Conservation (phyloP, 805 yeast genomes). For the Yarrowia hollandica region DNA sequence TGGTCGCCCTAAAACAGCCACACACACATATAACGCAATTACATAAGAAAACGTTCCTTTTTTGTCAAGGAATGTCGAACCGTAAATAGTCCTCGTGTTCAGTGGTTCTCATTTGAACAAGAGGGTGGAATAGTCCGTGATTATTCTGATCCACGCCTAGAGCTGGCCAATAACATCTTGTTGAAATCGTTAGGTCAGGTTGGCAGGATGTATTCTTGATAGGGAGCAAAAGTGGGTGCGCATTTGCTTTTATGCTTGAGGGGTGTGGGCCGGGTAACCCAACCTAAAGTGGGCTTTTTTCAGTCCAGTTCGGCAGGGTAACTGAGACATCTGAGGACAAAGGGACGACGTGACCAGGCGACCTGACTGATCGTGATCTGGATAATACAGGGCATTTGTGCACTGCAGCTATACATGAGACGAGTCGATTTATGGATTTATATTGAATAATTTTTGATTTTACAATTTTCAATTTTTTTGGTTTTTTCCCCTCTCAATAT, state of each 20-base stretch:
- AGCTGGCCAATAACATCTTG: conserved; percentile 25
- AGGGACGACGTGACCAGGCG: too few relatives aligned
- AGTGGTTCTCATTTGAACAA: conserved; percentile 18
- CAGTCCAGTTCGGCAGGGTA: conserved; percentile 8
- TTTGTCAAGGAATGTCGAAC: background rate
- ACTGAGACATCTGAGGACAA: too few relatives aligned
- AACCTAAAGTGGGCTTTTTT: background rate
- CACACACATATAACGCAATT: too few relatives aligned
- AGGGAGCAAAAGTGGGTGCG: background rate
- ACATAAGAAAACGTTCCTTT: background rate
- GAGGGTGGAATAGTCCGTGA: conserved; percentile 26
- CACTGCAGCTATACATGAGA: conserved; percentile 1
- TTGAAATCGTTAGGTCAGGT: conserved; percentile 26
- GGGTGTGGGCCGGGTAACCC: conserved; percentile 3
- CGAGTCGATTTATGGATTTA: too few relatives aligned
- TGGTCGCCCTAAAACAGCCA: too few relatives aligned
- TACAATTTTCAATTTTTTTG: too few relatives aligned
- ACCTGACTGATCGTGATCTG: too few relatives aligned
- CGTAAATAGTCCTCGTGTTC: conserved; percentile 26
- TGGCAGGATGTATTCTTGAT: conserved; percentile 26
- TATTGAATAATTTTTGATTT: too few relatives aligned
- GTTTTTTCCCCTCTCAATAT: too few relatives aligned
- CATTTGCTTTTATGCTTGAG: conserved; percentile 18
- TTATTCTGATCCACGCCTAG: conserved; percentile 25
- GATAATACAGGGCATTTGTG: too few relatives aligned